These are phyloP conservation scores for Aspergillus neoniger DNA, from an alignment of 2,329 filamentous ascomycete genomes.

Conservation along the genomic window DNA sequence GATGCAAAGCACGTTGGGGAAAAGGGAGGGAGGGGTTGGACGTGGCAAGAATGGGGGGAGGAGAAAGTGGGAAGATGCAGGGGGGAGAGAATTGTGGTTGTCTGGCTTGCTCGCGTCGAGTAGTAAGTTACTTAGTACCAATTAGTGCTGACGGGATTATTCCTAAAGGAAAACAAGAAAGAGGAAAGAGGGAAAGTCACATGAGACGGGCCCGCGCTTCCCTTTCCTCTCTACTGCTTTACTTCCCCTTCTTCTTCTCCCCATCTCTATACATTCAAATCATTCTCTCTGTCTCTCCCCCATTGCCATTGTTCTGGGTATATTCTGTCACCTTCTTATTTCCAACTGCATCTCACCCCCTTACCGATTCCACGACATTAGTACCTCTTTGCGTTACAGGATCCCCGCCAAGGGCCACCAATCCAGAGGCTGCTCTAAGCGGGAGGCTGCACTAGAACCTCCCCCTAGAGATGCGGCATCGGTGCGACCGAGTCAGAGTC, in stretches of 20 bases:
- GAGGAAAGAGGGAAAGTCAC: neutral
- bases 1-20: too few species aligned
- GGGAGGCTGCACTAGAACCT: neutral
- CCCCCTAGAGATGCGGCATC: neutral
- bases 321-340: too few species aligned
- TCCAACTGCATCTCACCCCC: too few species aligned
- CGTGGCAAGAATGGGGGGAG: neutral
- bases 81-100: neutral
- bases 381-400: neutral
- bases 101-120: too few species aligned
- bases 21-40: neutral
- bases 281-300: too few species aligned
- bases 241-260: too few species aligned
- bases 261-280: too few species aligned
- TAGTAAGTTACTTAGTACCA: neutral
- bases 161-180: neutral
- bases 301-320: neutral
- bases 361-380: too few species aligned
- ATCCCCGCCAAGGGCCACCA: neutral
- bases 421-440: neutral
- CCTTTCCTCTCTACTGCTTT: neutral
- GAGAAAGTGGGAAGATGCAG: neutral
- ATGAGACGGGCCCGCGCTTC: neutral
- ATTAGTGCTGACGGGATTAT: neutral
- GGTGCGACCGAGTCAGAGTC: conserved; percentile 9